These are phyloP conservation scores for Starmerella sirachaensis DNA, from an alignment of 805 yeast species.

Conservation along the genomic window DNA sequence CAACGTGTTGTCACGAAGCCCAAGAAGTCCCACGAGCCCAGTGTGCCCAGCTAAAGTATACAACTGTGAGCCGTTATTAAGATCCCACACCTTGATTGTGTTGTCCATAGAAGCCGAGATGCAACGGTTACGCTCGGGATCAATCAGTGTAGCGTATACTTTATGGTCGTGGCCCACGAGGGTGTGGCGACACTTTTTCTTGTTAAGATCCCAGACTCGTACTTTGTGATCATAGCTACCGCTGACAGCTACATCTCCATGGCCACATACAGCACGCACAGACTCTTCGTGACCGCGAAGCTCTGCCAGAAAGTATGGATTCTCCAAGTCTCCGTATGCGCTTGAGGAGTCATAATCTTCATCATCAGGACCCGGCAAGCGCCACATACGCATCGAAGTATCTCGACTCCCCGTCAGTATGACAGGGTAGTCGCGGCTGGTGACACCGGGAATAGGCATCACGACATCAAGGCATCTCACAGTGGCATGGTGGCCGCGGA, in stretches of 20 bases:
- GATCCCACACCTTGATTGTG: constrained; percentile 80
- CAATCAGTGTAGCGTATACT: constrained; percentile 81
- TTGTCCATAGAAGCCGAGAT: constrained; percentile 87
- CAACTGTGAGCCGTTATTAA: constrained; percentile 58
- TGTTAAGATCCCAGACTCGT: constrained; percentile 80
- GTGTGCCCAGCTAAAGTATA: constrained; percentile 75
- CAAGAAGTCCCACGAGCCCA: constrained; percentile 76
- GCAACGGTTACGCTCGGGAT: constrained; percentile 62
- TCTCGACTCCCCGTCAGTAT: constrained; percentile 86
- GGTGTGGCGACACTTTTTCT: constrained; percentile 59
- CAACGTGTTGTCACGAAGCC: constrained; percentile 58
- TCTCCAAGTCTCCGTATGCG: constrained; percentile 14
- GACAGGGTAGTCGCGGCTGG: constrained; percentile 49
- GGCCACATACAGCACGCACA: constrained; percentile 78
- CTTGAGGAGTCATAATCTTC: constrained; percentile 24
- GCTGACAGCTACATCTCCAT: constrained; percentile 70
- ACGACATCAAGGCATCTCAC: constrained; percentile 82
- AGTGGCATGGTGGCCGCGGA: constrained; percentile 84
- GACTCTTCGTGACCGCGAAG: constrained; percentile 66
- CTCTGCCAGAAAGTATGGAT: constrained; percentile 55
- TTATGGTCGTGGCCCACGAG: constrained; percentile 75
- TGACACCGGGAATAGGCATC: constrained; percentile 45
- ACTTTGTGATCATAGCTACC: constrained; percentile 87
- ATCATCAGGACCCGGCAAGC: constrained; percentile 41
- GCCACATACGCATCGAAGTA: constrained; percentile 73